These are phyloP conservation scores for Calamus simplicifolius DNA, from an alignment of 176 grass and related monocot genomes.

Conservation along the genomic window DNA sequence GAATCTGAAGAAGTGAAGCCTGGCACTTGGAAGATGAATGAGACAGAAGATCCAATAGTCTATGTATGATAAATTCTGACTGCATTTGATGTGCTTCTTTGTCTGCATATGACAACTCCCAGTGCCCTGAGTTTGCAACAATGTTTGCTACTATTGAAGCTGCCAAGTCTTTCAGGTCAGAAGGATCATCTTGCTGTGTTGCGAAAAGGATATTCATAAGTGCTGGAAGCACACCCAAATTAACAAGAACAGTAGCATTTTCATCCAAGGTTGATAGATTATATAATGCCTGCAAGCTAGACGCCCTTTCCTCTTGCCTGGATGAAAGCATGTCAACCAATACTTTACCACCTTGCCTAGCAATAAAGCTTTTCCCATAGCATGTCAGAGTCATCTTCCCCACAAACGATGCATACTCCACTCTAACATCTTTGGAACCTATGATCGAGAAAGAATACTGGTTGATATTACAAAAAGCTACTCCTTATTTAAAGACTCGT, in stretches of 20 bases:
- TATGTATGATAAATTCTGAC: slow-evolving; percentile 7
- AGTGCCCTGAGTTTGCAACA: slow-evolving; percentile 10
- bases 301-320: neutral
- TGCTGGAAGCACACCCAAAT: slow-evolving; percentile 6
- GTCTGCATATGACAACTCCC: slow-evolving; percentile 9
- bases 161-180: slow-evolving; percentile 11
- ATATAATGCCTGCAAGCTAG: slow-evolving; percentile 10
- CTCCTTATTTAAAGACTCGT: no score
- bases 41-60: slow-evolving; percentile 5
- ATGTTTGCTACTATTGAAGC: slow-evolving; percentile 5
- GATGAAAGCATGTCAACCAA: slow-evolving; percentile 9
- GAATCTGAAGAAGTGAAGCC: slow-evolving; percentile 15
- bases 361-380: slow-evolving; percentile 6
- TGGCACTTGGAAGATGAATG: slow-evolving; percentile 5
- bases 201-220: slow-evolving; percentile 8
- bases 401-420: neutral
- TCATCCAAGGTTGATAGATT: slow-evolving; percentile 14
- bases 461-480: neutral
- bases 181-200: neutral
- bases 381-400: slow-evolving; percentile 11
- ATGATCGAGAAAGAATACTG: neutral
- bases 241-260: slow-evolving; percentile 6
- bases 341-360: slow-evolving; percentile 9
- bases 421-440: slow-evolving; percentile 5
- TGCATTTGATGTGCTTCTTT: slow-evolving; percentile 13